These are phyloP conservation scores for Tritrichomonas musculus DNA, from an alignment of 208 protist genomes.

Conservation along the genomic window DNA sequence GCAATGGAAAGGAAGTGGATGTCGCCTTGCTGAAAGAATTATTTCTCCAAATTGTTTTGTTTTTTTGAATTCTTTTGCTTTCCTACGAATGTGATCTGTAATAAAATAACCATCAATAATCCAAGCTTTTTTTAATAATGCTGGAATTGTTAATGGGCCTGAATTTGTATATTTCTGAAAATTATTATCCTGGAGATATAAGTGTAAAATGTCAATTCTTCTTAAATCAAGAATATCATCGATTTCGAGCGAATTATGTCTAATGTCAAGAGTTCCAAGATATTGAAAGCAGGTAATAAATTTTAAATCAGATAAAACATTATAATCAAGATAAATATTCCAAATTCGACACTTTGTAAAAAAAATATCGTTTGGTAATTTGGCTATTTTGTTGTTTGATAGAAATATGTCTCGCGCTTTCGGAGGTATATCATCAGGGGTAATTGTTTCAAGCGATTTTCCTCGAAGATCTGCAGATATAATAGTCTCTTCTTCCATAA, in stretches of 20 bases:
- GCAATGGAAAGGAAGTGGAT: neutral
- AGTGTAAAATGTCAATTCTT: neutral
- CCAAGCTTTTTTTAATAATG: neutral
- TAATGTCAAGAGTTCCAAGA: neutral
- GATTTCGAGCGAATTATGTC: neutral
- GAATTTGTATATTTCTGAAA: neutral
- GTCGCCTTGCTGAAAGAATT: neutral
- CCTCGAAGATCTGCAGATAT: too few relatives aligned
- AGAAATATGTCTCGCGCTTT: too few relatives aligned
- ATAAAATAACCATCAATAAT: neutral
- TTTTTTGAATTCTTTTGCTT: neutral
- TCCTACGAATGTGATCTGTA: neutral
- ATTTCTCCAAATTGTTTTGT: neutral
- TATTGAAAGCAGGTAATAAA: neutral
- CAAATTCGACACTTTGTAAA: neutral
- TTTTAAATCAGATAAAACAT: neutral
- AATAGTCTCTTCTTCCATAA: too few relatives aligned
- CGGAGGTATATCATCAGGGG: too few relatives aligned
- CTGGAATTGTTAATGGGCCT: neutral
- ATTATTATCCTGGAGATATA: neutral
- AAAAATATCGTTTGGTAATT: neutral
- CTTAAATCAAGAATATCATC: neutral
- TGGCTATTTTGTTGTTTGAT: neutral
- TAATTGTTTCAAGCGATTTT: too few relatives aligned
- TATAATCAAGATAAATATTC: neutral